phyloP scores from a whole-genome alignment of 1,284 basidiomycete species.

The Crepidotus sp. region DNA sequence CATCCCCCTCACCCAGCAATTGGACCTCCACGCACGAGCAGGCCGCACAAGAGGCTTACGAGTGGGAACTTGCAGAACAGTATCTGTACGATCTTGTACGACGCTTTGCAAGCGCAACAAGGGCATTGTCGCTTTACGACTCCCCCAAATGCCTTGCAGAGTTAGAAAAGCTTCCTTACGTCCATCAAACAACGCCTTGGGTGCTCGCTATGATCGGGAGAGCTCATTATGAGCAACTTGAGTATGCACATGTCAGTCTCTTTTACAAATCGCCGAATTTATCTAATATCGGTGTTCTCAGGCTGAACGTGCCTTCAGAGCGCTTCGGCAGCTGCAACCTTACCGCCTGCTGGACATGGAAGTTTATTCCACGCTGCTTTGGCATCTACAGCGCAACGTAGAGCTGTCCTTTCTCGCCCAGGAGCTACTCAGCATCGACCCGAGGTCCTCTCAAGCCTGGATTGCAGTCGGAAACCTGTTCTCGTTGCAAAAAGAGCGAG shows the following conservation, averaged over 20 bases:
- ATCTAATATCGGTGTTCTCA: constrained; percentile 27
- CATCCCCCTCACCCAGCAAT: constrained; percentile 45
- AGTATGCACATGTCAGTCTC: constrained; percentile 73
- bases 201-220: constrained; percentile 76
- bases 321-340: constrained; percentile 72
- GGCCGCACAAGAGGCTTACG: constrained; percentile 62
- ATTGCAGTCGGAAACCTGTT: constrained; percentile 92
- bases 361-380: constrained; percentile 86
- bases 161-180: constrained; percentile 67
- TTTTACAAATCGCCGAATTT: constrained; percentile 16
- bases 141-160: constrained; percentile 66
- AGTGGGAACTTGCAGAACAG: constrained; percentile 66
- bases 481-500: constrained; percentile 83
- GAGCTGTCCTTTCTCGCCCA: constrained; percentile 86
- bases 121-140: constrained; percentile 68
- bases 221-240: constrained; percentile 80
- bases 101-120: constrained; percentile 70
- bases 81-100: constrained; percentile 78
- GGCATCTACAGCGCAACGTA: constrained; percentile 80
- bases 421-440: constrained; percentile 74
- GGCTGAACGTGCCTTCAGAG: constrained; percentile 83
- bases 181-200: constrained; percentile 67
- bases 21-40: constrained; percentile 56
- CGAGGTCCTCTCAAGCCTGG: constrained; percentile 83
- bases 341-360: constrained; percentile 88